Evolutionary conservation across 148 eudicot genomes (phyloP).

Genomic region (Tetragonia tetragonoides): DNA sequence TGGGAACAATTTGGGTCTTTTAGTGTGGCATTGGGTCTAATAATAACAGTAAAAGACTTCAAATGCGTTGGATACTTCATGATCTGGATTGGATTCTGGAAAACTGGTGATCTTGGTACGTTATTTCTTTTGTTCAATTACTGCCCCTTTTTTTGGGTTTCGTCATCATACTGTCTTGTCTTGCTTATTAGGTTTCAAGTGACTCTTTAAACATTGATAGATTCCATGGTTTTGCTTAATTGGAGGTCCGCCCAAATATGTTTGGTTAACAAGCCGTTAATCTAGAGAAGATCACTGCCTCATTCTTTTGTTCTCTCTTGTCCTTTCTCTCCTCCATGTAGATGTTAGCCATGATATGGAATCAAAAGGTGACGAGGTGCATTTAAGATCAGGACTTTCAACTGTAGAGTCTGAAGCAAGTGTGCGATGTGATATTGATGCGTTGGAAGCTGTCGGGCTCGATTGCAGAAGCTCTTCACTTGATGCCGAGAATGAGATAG

Average conservation of each 20-base stretch:
- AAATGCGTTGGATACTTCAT: neutral
- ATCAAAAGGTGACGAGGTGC: constrained; percentile 32
- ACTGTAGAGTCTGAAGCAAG: constrained; percentile 28
- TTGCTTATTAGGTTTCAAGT: constrained; percentile 15
- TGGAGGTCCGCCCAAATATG: neutral
- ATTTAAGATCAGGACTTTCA: constrained; percentile 26
- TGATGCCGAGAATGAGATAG: constrained; percentile 7
- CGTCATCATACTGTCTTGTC: neutral
- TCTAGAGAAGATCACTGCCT: constrained; percentile 22
- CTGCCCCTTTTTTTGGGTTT: neutral
- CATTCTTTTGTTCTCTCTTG: constrained; percentile 27
- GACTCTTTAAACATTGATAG: neutral
- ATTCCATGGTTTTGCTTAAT: constrained; percentile 9
- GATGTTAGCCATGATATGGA: constrained; percentile 44
- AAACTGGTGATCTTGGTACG: neutral
- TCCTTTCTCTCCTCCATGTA: constrained; percentile 46
- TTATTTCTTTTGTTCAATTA: neutral
- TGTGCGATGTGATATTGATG: constrained; percentile 20
- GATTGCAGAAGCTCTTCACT: constrained; percentile 22
- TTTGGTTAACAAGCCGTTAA: constrained; percentile 23
- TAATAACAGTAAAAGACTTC: neutral
- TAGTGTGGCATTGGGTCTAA: neutral
- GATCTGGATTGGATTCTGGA: neutral
- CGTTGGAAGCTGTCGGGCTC: constrained; percentile 18
- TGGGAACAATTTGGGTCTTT: neutral